These are phyloP conservation scores for Populus nigra DNA, from an alignment of 345 rosid genomes.

Conservation along the genomic window DNA sequence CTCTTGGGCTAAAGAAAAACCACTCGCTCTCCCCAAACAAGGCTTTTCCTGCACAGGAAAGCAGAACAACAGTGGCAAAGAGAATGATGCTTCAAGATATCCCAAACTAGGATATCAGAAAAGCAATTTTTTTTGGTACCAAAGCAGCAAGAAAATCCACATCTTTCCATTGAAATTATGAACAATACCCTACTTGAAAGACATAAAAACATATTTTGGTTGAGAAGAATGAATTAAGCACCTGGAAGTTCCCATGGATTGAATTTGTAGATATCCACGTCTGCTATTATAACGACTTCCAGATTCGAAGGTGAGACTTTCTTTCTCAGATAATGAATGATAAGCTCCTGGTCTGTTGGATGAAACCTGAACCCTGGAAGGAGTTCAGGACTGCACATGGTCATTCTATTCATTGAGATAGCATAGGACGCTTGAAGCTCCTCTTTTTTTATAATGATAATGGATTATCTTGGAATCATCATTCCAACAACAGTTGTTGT, in stretches of 20 bases:
- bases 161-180: background rate
- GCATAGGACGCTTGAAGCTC: background rate
- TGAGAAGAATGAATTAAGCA: slow-evolving; percentile 2
- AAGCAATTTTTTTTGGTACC: background rate
- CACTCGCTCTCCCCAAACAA: slow-evolving; percentile 39
- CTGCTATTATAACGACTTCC: slow-evolving; percentile 32
- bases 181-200: background rate
- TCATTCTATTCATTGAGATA: slow-evolving; percentile 7
- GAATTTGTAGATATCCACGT: slow-evolving; percentile 42
- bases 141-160: background rate
- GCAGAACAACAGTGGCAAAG: background rate
- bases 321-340: slow-evolving; percentile 33
- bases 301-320: slow-evolving; percentile 27
- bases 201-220: background rate
- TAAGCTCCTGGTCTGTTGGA: slow-evolving; percentile 50
- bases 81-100: background rate
- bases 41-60: slow-evolving; percentile 24
- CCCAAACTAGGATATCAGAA: background rate
- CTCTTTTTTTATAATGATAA: background rate
- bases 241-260: slow-evolving; percentile 53
- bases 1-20: slow-evolving; percentile 46
- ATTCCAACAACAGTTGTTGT: background rate
- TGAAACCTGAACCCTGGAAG: slow-evolving; percentile 50
- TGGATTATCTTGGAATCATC: slow-evolving; percentile 4
- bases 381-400: slow-evolving; percentile 16